A percentile compares a stretch with the other conserved stretches of the same genome.
These are phyloP conservation scores for Vitis hybrid DNA, from an alignment of 177 flowering plant species.

Conservation along the genomic window DNA sequence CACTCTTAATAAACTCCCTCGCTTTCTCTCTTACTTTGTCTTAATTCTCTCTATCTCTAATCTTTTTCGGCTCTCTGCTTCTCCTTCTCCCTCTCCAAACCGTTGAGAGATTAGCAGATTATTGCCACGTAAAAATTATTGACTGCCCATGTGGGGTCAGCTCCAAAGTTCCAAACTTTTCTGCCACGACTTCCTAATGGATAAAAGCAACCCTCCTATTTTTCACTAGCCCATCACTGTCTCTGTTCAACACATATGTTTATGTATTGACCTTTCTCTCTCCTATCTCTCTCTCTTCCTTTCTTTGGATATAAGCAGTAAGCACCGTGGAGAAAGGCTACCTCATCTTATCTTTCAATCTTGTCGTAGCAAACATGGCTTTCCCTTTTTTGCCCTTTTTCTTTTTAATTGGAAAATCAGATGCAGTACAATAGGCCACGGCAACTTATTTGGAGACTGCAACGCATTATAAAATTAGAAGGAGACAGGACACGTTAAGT, in stretches of 20 bases:
- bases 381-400: too few species aligned
- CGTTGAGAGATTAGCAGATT: conserved; percentile 17
- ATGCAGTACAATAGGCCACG: too few species aligned
- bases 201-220: conserved; percentile 20
- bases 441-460: too few species aligned
- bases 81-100: conserved; percentile 4
- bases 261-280: neutral
- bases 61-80: conserved; percentile 2
- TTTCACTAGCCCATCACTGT: neutral
- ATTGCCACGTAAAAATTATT: conserved; percentile 22
- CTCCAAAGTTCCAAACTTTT: conserved; percentile 11
- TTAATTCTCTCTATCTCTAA: neutral
- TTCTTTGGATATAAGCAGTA: neutral
- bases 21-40: neutral
- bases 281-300: neutral
- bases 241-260: neutral
- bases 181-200: conserved; percentile 40
- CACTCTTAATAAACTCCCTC: neutral
- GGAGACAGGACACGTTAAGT: too few species aligned
- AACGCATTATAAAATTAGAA: too few species aligned
- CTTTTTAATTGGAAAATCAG: too few species aligned
- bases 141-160: conserved; percentile 6
- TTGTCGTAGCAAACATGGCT: conserved; percentile 12
- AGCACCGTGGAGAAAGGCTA: neutral
- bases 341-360: conserved; percentile 23